These are phyloP conservation scores for Ganoderma sinense DNA, from an alignment of 1,284 basidiomycete species.

Conservation along the genomic window DNA sequence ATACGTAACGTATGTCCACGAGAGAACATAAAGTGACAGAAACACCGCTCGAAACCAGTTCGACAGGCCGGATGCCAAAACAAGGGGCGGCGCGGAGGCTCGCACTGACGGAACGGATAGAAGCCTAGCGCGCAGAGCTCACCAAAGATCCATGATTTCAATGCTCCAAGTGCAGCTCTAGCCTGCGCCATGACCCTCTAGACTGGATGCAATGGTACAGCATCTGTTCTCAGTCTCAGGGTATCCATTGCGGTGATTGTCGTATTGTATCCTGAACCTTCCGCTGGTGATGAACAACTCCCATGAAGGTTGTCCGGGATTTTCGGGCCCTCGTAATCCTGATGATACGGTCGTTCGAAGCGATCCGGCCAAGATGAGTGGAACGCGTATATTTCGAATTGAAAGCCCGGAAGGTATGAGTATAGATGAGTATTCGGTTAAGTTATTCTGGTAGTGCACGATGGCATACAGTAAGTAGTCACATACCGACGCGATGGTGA, in stretches of 20 bases:
- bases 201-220: conserved; percentile 15
- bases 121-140: conserved; percentile 1
- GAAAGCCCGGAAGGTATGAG: background rate
- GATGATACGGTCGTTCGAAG: background rate
- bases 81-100: conserved; percentile 2
- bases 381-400: background rate
- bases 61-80: conserved; percentile 5
- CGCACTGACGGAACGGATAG: background rate
- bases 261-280: conserved; percentile 6
- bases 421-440: background rate
- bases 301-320: background rate
- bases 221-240: conserved; percentile 1
- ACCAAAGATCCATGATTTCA: background rate
- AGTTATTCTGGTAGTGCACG: conserved; percentile 5
- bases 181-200: background rate
- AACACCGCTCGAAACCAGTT: conserved; percentile 3
- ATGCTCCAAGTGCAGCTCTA: background rate
- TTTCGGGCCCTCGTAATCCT: conserved; percentile 10
- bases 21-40: conserved; percentile 17
- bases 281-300: conserved; percentile 7
- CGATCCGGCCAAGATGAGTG: background rate
- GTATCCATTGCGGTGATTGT: conserved; percentile 16
- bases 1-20: background rate
- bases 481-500: conserved; percentile 8
- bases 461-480: conserved; percentile 3